These are phyloP conservation scores for Acorus gramineus DNA, from an alignment of 106 monocot genomes.

Conservation along the genomic window DNA sequence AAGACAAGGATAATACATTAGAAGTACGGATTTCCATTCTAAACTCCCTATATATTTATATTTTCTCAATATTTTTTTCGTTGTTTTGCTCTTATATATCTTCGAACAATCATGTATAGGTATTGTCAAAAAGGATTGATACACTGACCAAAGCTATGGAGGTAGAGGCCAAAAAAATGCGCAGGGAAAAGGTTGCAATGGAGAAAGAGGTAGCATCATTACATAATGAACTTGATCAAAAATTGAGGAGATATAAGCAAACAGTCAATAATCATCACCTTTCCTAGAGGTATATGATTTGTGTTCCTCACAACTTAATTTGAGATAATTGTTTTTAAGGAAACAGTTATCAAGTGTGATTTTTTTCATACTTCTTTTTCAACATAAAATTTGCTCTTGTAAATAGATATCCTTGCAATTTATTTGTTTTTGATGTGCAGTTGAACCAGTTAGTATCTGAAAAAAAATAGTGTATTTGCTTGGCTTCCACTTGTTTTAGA, in stretches of 20 bases:
- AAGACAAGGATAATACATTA: constrained; percentile 70
- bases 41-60: neutral
- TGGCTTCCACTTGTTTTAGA: no score
- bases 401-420: no score
- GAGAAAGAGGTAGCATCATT: constrained; percentile 56
- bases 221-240: constrained; percentile 48
- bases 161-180: constrained; percentile 60
- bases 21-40: constrained; percentile 26
- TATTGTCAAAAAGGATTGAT: constrained; percentile 63
- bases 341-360: no score
- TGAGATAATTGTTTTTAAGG: no score
- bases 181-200: constrained; percentile 49
- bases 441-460: no score
- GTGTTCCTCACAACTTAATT: no score
- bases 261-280: constrained; percentile 14
- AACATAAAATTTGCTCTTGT: no score
- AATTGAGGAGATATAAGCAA: constrained; percentile 36
- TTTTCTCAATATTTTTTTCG: neutral
- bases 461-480: no score
- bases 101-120: constrained; percentile 17
- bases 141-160: constrained; percentile 73
- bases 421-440: no score
- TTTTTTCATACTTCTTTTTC: no score
- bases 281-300: no score
- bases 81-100: neutral